These are phyloP conservation scores for Penicillium taxi DNA, from an alignment of 495 filamentous ascomycete species.

Conservation along the genomic window DNA sequence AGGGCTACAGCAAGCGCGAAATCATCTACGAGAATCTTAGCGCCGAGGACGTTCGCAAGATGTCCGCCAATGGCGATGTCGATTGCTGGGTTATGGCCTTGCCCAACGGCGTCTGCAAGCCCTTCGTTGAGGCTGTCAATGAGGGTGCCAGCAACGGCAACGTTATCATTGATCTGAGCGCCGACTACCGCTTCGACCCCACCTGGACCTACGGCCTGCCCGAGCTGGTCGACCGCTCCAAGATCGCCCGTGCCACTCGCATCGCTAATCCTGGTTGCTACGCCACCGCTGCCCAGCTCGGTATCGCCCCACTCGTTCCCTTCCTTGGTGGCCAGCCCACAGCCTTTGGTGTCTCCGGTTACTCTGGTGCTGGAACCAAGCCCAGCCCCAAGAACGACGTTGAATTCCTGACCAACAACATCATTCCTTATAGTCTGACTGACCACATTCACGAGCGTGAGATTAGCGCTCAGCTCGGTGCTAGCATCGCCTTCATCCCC, in stretches of 20 bases:
- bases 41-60: slow-evolving; percentile 80
- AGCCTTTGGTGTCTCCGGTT: slow-evolving; percentile 89
- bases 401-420: slow-evolving; percentile 74
- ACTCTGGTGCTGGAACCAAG: slow-evolving; percentile 95
- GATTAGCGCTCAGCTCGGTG: slow-evolving; percentile 71
- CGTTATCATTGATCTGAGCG: slow-evolving; percentile 86
- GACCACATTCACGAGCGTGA: slow-evolving; percentile 96
- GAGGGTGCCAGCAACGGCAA: slow-evolving; percentile 62
- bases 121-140: slow-evolving; percentile 87
- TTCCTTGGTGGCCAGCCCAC: slow-evolving; percentile 75
- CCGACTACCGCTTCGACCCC: slow-evolving; percentile 87
- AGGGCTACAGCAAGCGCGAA: slow-evolving; percentile 88
- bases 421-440: slow-evolving; percentile 88
- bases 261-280: slow-evolving; percentile 97
- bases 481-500: slow-evolving; percentile 77
- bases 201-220: slow-evolving; percentile 95
- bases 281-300: slow-evolving; percentile 91
- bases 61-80: slow-evolving; percentile 86
- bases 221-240: slow-evolving; percentile 68
- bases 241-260: slow-evolving; percentile 73
- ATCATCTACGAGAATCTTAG: slow-evolving; percentile 89
- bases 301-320: slow-evolving; percentile 74
- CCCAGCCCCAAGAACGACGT: slow-evolving; percentile 94
- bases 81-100: slow-evolving; percentile 99
- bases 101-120: slow-evolving; percentile 94